Percentiles rank a stretch among this genome's conserved stretches.
Conservation (phyloP, 495 filamentous ascomycete species). For the Xanthoparmelia taractica region DNA sequence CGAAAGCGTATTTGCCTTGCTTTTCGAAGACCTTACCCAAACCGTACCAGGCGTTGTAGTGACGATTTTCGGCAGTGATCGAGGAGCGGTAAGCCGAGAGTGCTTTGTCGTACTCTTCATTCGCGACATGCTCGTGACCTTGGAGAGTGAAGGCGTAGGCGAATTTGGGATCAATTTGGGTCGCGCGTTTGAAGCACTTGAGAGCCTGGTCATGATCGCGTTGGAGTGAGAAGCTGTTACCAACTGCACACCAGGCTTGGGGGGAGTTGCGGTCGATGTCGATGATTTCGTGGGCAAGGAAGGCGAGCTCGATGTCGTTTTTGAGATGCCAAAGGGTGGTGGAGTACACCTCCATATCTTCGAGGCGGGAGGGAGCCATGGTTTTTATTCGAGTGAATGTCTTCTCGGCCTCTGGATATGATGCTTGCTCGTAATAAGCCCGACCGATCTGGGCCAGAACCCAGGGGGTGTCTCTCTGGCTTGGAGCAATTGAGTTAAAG, state of each 20-base stretch:
- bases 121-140: conserved; percentile 92
- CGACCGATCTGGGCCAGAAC: conserved; percentile 83
- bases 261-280: conserved; percentile 81
- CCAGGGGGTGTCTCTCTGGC: conserved; percentile 91
- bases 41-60: conserved; percentile 97
- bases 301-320: conserved; percentile 82
- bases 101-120: conserved; percentile 95
- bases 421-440: conserved; percentile 78
- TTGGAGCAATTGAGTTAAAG: conserved; percentile 58
- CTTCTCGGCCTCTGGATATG: conserved; percentile 78
- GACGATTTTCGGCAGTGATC: conserved; percentile 73
- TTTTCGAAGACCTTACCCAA: conserved; percentile 89
- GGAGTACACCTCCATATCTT: conserved; percentile 96
- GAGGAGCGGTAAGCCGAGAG: conserved; percentile 73
- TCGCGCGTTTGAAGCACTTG: conserved; percentile 90
- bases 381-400: conserved; percentile 68
- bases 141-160: conserved; percentile 94
- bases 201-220: conserved; percentile 92
- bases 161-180: conserved; percentile 79
- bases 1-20: conserved; percentile 84
- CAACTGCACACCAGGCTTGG: conserved; percentile 90
- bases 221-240: conserved; percentile 92
- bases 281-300: conserved; percentile 80
- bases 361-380: conserved; percentile 66
- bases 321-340: conserved; percentile 96